Evolutionary conservation across 2,329 filamentous ascomycete species (phyloP).

Genomic region (Colletotrichum eleusines): DNA sequence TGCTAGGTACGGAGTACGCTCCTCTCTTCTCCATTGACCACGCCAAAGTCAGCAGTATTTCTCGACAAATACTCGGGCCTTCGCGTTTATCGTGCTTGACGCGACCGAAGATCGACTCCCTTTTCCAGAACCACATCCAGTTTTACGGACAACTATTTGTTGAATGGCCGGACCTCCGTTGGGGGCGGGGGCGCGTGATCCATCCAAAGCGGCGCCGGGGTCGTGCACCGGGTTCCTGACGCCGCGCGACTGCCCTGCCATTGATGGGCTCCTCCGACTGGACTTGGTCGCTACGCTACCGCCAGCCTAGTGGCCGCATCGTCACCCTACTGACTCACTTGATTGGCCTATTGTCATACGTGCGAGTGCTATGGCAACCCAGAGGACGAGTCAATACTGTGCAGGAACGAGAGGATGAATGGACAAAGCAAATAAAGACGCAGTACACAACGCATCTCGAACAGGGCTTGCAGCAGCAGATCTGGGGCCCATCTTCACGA

Average conservation of each 20-base stretch:
- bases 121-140: background rate
- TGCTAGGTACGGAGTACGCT: too few species aligned
- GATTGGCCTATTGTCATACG: background rate
- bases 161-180: conserved; percentile 37
- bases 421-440: background rate
- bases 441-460: background rate
- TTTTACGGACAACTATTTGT: conserved; percentile 4
- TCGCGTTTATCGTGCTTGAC: conserved; percentile 23
- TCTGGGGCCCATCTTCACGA: background rate
- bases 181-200: conserved; percentile 25
- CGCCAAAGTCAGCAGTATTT: background rate
- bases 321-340: background rate
- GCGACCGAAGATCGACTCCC: conserved; percentile 12
- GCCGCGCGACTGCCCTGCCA: conserved; percentile 38
- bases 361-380: conserved; percentile 25
- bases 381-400: background rate
- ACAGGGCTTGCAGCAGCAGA: background rate
- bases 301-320: conserved; percentile 11
- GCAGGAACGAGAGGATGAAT: background rate
- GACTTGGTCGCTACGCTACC: conserved; percentile 33
- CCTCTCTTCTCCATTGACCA: background rate
- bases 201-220: conserved; percentile 4
- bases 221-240: conserved; percentile 34
- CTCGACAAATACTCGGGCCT: conserved; percentile 7
- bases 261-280: conserved; percentile 1